Conservation (phyloP, 176 grass and related monocot species). For the barley (Hordeum vulgare) region DNA sequence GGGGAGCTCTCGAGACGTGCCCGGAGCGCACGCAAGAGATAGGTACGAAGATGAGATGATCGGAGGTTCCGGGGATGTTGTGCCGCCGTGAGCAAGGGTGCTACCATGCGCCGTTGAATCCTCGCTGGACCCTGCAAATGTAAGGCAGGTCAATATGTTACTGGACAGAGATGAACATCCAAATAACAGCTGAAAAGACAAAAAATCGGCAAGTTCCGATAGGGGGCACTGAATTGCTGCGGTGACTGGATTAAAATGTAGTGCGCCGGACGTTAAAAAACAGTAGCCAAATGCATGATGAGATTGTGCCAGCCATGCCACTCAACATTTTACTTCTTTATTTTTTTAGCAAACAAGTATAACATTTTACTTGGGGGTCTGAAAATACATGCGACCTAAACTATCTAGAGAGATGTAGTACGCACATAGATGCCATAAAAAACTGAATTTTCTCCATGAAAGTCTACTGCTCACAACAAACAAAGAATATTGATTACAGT, state of each 20-base stretch:
- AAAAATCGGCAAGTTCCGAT: background rate
- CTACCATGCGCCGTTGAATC: conserved; percentile 15
- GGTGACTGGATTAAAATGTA: background rate
- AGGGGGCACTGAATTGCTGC: background rate
- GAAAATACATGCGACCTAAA: background rate
- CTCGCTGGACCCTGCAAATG: conserved; percentile 18
- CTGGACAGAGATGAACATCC: background rate
- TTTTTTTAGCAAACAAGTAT: no score
- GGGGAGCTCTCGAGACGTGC: conserved; percentile 25
- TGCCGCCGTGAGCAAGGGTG: conserved; percentile 1
- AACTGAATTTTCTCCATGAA: background rate
- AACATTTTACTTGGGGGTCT: background rate
- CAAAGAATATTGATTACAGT: background rate
- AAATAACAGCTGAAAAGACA: background rate
- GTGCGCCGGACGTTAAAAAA: background rate
- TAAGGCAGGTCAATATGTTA: conserved; percentile 6
- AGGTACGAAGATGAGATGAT: background rate
- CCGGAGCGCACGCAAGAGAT: conserved; percentile 12
- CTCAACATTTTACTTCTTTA: background rate
- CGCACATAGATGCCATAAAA: background rate
- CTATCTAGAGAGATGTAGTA: background rate
- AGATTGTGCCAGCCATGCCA: background rate
- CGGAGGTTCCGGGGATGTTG: background rate
- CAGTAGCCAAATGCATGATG: background rate
- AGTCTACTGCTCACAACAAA: background rate